Evolutionary conservation across 495 filamentous ascomycete species (phyloP).

Genomic region (Pseudotulostoma volvatum): DNA sequence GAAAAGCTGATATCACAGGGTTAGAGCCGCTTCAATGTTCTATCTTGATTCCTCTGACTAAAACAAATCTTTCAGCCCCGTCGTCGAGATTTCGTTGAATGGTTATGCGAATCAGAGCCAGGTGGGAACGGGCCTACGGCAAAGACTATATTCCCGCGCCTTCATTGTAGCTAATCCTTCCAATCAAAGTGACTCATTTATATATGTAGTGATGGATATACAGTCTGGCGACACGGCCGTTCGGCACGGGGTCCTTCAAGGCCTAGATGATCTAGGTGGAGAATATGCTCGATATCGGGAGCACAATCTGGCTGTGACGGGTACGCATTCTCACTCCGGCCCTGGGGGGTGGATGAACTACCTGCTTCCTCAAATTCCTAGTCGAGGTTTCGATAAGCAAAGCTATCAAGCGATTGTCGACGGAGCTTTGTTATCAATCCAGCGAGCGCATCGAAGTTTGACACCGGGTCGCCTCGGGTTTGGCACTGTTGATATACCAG

Average conservation of each 20-base stretch:
- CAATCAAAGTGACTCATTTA: conserved; percentile 53
- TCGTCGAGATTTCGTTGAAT: conserved; percentile 85
- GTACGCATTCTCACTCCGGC: conserved; percentile 87
- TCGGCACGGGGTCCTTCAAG: conserved; percentile 67
- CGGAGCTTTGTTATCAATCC: conserved; percentile 66
- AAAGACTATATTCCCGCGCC: conserved; percentile 76
- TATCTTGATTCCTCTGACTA: background rate
- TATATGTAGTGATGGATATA: conserved; percentile 80
- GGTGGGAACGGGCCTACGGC: conserved; percentile 71
- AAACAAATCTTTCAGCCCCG: conserved; percentile 37
- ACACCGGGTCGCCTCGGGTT: conserved; percentile 54
- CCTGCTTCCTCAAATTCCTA: conserved; percentile 84
- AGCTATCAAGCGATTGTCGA: conserved; percentile 84
- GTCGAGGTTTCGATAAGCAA: conserved; percentile 74
- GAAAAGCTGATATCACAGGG: conserved; percentile 91
- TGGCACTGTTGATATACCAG: conserved; percentile 55
- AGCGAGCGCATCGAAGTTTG: conserved; percentile 62
- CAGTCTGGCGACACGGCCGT: conserved; percentile 85
- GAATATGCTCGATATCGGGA: conserved; percentile 62
- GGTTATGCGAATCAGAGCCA: conserved; percentile 86
- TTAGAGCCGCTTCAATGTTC: conserved; percentile 30
- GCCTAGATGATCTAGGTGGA: conserved; percentile 45
- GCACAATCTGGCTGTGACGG: conserved; percentile 77
- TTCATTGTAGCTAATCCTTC: conserved; percentile 69
- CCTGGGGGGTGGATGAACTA: conserved; percentile 95